A percentile compares a stretch with the other conserved stretches of the same genome.
Evolutionary conservation across 2,329 filamentous ascomycete genomes (phyloP).

Genomic region (Neonectria punicea): DNA sequence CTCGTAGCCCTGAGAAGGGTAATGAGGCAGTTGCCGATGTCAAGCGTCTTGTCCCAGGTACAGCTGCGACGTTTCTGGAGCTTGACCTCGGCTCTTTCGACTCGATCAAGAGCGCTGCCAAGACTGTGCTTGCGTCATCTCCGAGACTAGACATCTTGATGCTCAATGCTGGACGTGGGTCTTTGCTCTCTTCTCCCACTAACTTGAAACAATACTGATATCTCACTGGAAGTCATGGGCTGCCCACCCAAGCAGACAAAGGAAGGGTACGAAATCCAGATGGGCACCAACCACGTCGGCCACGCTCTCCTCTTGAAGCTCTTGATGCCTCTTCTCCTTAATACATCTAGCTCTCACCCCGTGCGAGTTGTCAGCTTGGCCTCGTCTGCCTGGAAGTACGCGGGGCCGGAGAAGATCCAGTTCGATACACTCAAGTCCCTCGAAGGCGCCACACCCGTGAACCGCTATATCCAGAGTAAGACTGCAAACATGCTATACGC

Average conservation of each 20-base stretch:
- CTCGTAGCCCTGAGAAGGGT: constrained; percentile 50
- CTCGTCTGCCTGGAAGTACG: constrained; percentile 17
- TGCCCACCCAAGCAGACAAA: constrained; percentile 13
- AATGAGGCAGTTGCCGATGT: constrained; percentile 51
- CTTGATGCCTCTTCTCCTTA: constrained; percentile 14
- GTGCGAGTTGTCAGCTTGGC: constrained; percentile 17
- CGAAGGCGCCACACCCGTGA: constrained; percentile 11
- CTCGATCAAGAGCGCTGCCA: constrained; percentile 53
- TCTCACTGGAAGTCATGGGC: constrained; percentile 2
- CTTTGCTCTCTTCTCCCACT: not conserved
- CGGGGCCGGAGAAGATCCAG: constrained; percentile 9
- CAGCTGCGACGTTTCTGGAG: constrained; percentile 47
- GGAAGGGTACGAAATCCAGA: constrained; percentile 25
- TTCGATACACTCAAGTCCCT: constrained; percentile 19
- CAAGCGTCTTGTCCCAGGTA: constrained; percentile 35
- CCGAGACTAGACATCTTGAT: constrained; percentile 54
- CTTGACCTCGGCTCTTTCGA: constrained; percentile 58
- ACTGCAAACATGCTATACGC: constrained; percentile 22
- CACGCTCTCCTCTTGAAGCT: constrained; percentile 21
- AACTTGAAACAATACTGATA: not conserved
- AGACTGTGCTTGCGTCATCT: constrained; percentile 46
- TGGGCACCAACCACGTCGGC: constrained; percentile 27
- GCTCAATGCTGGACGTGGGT: constrained; percentile 43
- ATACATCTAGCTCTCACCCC: constrained; percentile 11
- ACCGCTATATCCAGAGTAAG: constrained; percentile 24